Percentiles rank a stretch among this genome's conserved stretches.
These are phyloP conservation scores for Dryas drummondii DNA, from an alignment of 306 rosid genomes.

Conservation along the genomic window DNA sequence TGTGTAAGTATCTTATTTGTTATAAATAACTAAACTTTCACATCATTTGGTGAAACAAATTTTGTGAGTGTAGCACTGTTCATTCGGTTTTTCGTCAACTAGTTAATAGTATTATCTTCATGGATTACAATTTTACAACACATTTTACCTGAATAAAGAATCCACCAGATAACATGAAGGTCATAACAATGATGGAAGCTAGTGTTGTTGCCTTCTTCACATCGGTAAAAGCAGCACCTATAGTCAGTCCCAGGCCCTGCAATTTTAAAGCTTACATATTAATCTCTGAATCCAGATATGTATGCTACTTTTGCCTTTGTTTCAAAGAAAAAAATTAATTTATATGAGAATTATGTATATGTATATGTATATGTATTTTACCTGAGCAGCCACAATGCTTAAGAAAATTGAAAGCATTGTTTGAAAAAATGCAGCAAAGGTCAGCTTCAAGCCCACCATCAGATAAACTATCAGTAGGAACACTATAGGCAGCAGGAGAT, in stretches of 20 bases:
- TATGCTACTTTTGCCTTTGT: background rate
- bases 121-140: background rate
- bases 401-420: conserved; percentile 80
- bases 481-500: conserved; percentile 65
- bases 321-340: background rate
- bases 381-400: conserved; percentile 96
- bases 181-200: conserved; percentile 93
- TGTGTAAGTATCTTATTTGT: too few relatives aligned
- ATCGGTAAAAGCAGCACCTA: conserved; percentile 84
- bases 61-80: too few relatives aligned
- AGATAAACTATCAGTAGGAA: conserved; percentile 83
- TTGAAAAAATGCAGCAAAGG: conserved; percentile 60
- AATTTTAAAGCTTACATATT: background rate
- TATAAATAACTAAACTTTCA: too few relatives aligned
- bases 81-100: background rate
- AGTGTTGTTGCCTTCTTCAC: conserved; percentile 84
- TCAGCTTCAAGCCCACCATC: conserved; percentile 76
- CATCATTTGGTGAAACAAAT: too few relatives aligned
- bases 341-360: background rate
- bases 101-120: background rate
- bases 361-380: conserved; percentile 16
- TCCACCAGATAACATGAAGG: conserved; percentile 98
- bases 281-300: background rate
- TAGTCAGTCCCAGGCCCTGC: conserved; percentile 89
- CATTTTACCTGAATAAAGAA: conserved; percentile 73